Evolutionary conservation across 306 rosid genomes (phyloP).

Genomic region (Gynostemma pentaphyllum): DNA sequence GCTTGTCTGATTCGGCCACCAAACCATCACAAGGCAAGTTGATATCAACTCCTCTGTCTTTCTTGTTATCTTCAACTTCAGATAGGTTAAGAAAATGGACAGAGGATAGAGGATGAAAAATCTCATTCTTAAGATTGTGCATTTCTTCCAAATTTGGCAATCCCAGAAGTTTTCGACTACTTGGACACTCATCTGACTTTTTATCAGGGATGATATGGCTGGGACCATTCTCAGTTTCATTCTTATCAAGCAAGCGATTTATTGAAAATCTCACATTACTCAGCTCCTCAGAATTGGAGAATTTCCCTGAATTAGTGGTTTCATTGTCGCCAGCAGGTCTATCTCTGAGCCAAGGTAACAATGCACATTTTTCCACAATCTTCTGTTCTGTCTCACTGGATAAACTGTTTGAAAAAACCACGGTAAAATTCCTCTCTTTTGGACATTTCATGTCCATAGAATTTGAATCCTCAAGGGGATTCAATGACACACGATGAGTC

Average conservation of each 20-base stretch:
- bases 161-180: slow-evolving; percentile 44
- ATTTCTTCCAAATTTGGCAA: slow-evolving; percentile 52
- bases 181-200: neutral
- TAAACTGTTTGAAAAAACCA: slow-evolving; percentile 1
- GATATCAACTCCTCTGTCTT: slow-evolving; percentile 42
- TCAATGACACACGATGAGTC: neutral
- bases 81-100: slow-evolving; percentile 24
- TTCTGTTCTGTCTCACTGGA: neutral
- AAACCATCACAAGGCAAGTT: slow-evolving; percentile 69
- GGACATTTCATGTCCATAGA: neutral
- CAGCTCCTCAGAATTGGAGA: neutral
- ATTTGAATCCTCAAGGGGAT: slow-evolving; percentile 1
- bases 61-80: slow-evolving; percentile 28
- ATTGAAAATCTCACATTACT: neutral
- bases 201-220: too few relatives aligned
- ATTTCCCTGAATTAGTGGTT: slow-evolving; percentile 1
- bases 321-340: neutral
- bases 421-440: neutral
- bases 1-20: slow-evolving; percentile 37
- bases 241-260: neutral
- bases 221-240: too few relatives aligned
- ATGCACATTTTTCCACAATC: neutral
- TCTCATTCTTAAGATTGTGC: slow-evolving; percentile 37
- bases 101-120: slow-evolving; percentile 25
- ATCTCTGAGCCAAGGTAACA: slow-evolving; percentile 12